A percentile compares a stretch with the other conserved stretches of the same genome.
phyloP scores from a whole-genome alignment of 2,329 filamentous ascomycete genomes.

The Tolypocladium sp. region DNA sequence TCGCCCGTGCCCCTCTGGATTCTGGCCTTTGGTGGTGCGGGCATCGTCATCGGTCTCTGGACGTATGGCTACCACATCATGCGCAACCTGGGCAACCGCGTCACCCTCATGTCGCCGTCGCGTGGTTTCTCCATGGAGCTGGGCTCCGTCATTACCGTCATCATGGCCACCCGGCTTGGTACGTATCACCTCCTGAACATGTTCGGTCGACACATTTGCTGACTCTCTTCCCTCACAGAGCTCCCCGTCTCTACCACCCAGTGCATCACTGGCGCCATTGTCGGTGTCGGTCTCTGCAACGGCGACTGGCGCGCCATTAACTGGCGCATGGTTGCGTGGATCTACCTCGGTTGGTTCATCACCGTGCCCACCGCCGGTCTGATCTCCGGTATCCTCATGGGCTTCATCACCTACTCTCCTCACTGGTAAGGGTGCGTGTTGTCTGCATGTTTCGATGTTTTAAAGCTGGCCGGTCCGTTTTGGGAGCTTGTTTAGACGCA shows the following conservation, averaged over 20 bases:
- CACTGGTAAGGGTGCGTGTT: conserved; percentile 22
- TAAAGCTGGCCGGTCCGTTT: not conserved
- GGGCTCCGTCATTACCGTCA: conserved; percentile 51
- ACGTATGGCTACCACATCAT: conserved; percentile 58
- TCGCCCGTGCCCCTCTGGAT: conserved; percentile 50
- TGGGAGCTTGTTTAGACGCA: not conserved
- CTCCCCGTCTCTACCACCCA: conserved; percentile 57
- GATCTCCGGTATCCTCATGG: conserved; percentile 52
- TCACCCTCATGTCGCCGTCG: conserved; percentile 53
- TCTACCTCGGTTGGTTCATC: conserved; percentile 51
- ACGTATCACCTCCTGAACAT: conserved; percentile 8
- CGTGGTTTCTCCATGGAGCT: conserved; percentile 53
- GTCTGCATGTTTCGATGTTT: not conserved
- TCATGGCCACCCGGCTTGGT: conserved; percentile 52
- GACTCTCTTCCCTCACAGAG: conserved; percentile 18
- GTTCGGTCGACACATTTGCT: not conserved
- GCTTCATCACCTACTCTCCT: conserved; percentile 52
- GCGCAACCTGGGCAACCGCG: conserved; percentile 51
- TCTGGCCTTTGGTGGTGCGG: conserved; percentile 42
- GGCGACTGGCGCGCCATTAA: conserved; percentile 50
- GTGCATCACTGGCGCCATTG: conserved; percentile 54
- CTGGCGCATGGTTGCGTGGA: conserved; percentile 53
- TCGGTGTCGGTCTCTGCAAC: conserved; percentile 53
- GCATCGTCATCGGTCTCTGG: conserved; percentile 47
- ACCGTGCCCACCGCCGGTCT: conserved; percentile 49